Percentiles rank a stretch among this genome's conserved stretches.
phyloP scores from a whole-genome alignment of 2,329 filamentous ascomycete genomes.

The Xylaria sp. region DNA sequence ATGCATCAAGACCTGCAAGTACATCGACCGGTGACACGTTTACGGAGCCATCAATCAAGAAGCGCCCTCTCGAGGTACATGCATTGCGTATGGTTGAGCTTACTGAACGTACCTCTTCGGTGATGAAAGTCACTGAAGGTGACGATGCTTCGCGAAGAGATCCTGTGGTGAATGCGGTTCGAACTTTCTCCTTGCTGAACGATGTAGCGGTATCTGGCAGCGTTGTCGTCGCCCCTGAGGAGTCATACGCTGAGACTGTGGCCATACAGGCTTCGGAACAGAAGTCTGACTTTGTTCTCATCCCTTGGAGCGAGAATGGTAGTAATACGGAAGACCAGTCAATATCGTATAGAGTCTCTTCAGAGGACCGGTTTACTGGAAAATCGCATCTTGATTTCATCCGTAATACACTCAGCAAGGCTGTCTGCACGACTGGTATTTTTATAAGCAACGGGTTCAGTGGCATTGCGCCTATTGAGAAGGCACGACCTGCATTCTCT shows the following conservation, averaged over 20 bases:
- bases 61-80: constrained; percentile 74
- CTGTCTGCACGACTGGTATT: constrained; percentile 76
- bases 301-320: constrained; percentile 91
- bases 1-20: constrained; percentile 38
- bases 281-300: constrained; percentile 76
- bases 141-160: constrained; percentile 79
- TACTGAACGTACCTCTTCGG: constrained; percentile 90
- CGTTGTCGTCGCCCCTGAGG: constrained; percentile 80
- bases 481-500: constrained; percentile 52
- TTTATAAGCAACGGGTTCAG: constrained; percentile 75
- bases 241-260: constrained; percentile 82
- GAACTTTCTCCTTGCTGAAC: constrained; percentile 85
- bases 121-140: constrained; percentile 90
- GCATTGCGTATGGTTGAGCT: constrained; percentile 88
- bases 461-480: constrained; percentile 50
- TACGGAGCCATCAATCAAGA: constrained; percentile 46
- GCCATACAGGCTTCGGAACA: constrained; percentile 75
- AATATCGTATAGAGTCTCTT: constrained; percentile 54
- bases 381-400: constrained; percentile 79
- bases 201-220: constrained; percentile 85
- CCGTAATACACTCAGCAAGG: constrained; percentile 69
- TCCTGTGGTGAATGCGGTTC: constrained; percentile 90
- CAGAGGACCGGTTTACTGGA: constrained; percentile 69
- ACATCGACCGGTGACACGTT: constrained; percentile 41
- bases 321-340: constrained; percentile 73